phyloP scores from a whole-genome alignment of 495 filamentous ascomycete species.

The Tetracladium setigerum region DNA sequence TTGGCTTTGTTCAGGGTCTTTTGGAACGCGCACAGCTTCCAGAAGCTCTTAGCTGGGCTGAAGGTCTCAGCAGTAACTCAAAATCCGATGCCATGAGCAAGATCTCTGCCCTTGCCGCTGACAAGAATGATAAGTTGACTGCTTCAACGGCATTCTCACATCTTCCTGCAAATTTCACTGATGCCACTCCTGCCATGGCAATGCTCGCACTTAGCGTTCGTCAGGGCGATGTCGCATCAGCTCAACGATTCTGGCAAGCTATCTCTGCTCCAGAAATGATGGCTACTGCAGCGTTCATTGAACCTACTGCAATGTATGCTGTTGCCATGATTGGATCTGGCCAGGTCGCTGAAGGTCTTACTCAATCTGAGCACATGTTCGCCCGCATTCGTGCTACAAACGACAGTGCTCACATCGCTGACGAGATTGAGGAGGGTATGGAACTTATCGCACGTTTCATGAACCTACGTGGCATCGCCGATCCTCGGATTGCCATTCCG shows the following conservation, averaged over 20 bases:
- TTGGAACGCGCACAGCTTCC: conserved; percentile 54
- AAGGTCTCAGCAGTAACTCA: conserved; percentile 35
- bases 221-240: conserved; percentile 64
- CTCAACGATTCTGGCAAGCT: conserved; percentile 68
- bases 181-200: conserved; percentile 64
- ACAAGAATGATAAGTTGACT: conserved; percentile 61
- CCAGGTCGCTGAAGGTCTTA: conserved; percentile 66
- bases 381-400: conserved; percentile 56
- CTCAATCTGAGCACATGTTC: conserved; percentile 76
- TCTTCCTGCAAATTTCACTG: conserved; percentile 39
- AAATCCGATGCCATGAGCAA: conserved; percentile 31
- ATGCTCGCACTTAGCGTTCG: conserved; percentile 81
- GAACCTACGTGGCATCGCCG: conserved; percentile 40
- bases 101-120: conserved; percentile 57
- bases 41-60: conserved; percentile 59
- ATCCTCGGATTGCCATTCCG: conserved; percentile 33
- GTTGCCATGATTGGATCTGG: conserved; percentile 75
- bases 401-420: conserved; percentile 44
- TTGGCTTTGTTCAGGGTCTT: conserved; percentile 68
- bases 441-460: conserved; percentile 78
- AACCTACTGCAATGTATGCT: conserved; percentile 80
- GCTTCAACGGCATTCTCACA: conserved; percentile 61
- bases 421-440: conserved; percentile 81
- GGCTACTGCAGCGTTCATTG: conserved; percentile 62
- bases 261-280: conserved; percentile 50